Percentiles rank a stretch among this genome's conserved stretches.
Evolutionary conservation across 345 rosid species (phyloP).

Genomic region (Eucalyptus leucophloia): DNA sequence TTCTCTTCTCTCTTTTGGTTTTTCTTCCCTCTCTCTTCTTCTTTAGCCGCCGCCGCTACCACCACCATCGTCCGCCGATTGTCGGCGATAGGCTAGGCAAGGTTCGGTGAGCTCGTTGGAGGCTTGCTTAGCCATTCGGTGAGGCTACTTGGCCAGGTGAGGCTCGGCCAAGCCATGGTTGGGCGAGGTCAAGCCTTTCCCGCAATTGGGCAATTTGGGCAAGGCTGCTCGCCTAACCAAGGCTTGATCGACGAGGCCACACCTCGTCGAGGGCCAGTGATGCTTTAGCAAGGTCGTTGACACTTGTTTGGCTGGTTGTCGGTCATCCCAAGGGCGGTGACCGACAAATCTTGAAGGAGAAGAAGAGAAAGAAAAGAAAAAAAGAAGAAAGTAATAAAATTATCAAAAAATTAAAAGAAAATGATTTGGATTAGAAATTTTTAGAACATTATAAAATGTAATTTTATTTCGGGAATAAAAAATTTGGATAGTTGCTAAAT

Average conservation of each 20-base stretch:
- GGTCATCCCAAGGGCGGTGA: fast-evolving
- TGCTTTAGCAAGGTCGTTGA: fast-evolving
- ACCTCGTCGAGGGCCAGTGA: too few species aligned
- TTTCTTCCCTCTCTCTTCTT: too few species aligned
- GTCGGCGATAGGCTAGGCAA: fast-evolving
- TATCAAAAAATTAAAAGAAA: too few species aligned
- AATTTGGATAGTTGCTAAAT: fast-evolving
- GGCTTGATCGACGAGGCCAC: fast-evolving
- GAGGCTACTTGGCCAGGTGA: too few species aligned
- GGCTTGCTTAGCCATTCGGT: fast-evolving
- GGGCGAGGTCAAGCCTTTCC: fast-evolving
- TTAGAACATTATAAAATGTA: fast-evolving
- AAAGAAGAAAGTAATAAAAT: fast-evolving
- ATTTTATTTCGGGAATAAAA: fast-evolving
- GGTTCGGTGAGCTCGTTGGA: fast-evolving
- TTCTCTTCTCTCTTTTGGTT: too few species aligned
- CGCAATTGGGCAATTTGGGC: fast-evolving
- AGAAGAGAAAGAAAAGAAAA: too few species aligned
- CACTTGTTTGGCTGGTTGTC: fast-evolving
- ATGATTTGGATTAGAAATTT: fast-evolving
- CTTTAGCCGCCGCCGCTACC: fast-evolving
- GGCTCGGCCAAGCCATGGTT: fast-evolving
- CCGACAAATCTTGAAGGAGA: too few species aligned
- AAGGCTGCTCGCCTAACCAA: too few species aligned
- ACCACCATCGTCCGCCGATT: fast-evolving